A percentile compares a stretch with the other conserved stretches of the same genome.
Evolutionary conservation across 441 rosid species (phyloP).

Genomic region (Viola pubescens): DNA sequence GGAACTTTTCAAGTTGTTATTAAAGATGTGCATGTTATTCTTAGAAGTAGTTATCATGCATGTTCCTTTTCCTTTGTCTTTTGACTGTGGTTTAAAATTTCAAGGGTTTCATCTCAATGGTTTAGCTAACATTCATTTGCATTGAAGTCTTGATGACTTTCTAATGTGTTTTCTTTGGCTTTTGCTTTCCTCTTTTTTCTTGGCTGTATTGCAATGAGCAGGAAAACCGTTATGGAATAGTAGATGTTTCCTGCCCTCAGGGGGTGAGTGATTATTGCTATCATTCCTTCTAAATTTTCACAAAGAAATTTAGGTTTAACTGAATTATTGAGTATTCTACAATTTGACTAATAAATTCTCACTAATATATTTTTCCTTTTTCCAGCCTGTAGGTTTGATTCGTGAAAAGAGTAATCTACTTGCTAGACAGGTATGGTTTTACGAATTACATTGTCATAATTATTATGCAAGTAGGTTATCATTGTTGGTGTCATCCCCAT

Average conservation of each 20-base stretch:
- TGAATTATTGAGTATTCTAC: background rate
- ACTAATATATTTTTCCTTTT: slow-evolving; percentile 14
- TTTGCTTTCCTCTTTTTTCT: background rate
- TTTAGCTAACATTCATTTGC: background rate
- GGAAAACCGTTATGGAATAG: slow-evolving; percentile 86
- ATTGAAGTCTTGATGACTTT: background rate
- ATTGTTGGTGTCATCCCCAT: background rate
- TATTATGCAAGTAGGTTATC: background rate
- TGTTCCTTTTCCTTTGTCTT: too few relatives aligned
- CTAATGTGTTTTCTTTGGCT: background rate
- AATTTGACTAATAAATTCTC: slow-evolving; percentile 9
- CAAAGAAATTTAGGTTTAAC: background rate
- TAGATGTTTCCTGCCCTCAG: slow-evolving; percentile 82
- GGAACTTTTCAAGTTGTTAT: too few relatives aligned
- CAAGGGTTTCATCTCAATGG: background rate
- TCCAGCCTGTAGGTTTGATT: slow-evolving; percentile 86
- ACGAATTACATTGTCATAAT: too few relatives aligned
- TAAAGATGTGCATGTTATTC: too few relatives aligned
- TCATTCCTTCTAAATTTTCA: background rate
- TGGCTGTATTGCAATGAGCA: slow-evolving; percentile 22
- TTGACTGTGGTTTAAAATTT: background rate
- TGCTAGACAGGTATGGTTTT: slow-evolving; percentile 58
- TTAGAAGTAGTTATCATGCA: too few relatives aligned
- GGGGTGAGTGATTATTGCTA: slow-evolving; percentile 40
- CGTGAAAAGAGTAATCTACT: slow-evolving; percentile 73